Conservation (phyloP, 73 alveolate genomes). For the Paramecium sexaurelia region DNA sequence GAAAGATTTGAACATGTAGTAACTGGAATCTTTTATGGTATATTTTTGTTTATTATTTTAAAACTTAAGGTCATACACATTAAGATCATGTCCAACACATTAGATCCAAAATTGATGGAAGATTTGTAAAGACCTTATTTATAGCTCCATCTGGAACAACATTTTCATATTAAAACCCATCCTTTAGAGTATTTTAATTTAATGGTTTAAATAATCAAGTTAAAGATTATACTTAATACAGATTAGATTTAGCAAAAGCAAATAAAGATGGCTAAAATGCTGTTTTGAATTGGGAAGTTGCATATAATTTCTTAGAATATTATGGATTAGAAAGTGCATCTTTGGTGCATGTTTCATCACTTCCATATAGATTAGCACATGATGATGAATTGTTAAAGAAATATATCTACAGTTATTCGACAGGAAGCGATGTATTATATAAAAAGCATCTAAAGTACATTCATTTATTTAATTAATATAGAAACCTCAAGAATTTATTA, state of each 20-base stretch:
- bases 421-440: slow-evolving; percentile 55
- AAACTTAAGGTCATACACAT: slow-evolving; percentile 82
- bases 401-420: slow-evolving; percentile 44
- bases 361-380: slow-evolving; percentile 46
- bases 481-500: neutral
- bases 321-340: slow-evolving; percentile 44
- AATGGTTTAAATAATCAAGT: slow-evolving; percentile 74
- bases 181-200: slow-evolving; percentile 82
- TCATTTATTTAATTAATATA: neutral
- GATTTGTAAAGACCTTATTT: slow-evolving; percentile 74
- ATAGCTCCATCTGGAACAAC: slow-evolving; percentile 86
- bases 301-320: slow-evolving; percentile 43
- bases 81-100: slow-evolving; percentile 79
- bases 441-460: neutral
- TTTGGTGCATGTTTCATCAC: neutral
- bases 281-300: slow-evolving; percentile 52
- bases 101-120: slow-evolving; percentile 75
- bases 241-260: slow-evolving; percentile 81
- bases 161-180: slow-evolving; percentile 82
- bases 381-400: slow-evolving; percentile 21
- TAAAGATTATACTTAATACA: slow-evolving; percentile 81
- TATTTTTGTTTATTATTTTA: neutral
- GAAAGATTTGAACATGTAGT: slow-evolving; percentile 89
- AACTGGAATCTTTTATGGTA: slow-evolving; percentile 82
- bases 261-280: neutral